These are phyloP conservation scores for Arctium minus DNA, from an alignment of 129 eudicot species.

Conservation along the genomic window DNA sequence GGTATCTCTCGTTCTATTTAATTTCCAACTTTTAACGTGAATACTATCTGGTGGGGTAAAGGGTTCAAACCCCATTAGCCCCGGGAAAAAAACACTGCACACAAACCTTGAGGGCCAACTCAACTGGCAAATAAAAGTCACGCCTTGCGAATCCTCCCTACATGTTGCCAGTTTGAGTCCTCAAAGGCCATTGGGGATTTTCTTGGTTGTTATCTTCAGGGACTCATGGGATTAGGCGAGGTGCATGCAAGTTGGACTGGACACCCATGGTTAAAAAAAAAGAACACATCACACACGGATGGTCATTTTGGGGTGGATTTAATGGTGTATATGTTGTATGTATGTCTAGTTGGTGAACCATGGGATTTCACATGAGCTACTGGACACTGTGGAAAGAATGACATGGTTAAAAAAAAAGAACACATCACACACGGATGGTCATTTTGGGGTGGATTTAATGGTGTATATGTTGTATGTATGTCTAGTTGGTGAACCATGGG, in stretches of 20 bases:
- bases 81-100: not conserved
- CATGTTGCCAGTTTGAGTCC: not conserved
- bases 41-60: not conserved
- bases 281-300: not conserved
- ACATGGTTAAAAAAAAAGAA: no score
- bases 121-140: not conserved
- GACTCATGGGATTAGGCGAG: no score
- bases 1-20: constrained; percentile 29
- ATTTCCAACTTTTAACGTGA: not conserved
- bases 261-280: no score
- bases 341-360: constrained; percentile 51
- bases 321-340: not conserved
- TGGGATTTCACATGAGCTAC: constrained; percentile 49
- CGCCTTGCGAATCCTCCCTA: not conserved
- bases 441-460: not conserved
- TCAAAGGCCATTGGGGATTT: not conserved
- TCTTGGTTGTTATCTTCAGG: not conserved
- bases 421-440: not conserved
- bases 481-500: constrained; percentile 60
- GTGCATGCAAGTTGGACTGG: no score
- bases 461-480: not conserved
- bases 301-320: not conserved
- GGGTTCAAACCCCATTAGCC: not conserved
- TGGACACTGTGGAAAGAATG: constrained; percentile 54
- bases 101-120: not conserved